Percentiles rank a stretch among this genome's conserved stretches.
phyloP scores from a whole-genome alignment of 768 basidiomycete genomes.

The Russula olivacea region DNA sequence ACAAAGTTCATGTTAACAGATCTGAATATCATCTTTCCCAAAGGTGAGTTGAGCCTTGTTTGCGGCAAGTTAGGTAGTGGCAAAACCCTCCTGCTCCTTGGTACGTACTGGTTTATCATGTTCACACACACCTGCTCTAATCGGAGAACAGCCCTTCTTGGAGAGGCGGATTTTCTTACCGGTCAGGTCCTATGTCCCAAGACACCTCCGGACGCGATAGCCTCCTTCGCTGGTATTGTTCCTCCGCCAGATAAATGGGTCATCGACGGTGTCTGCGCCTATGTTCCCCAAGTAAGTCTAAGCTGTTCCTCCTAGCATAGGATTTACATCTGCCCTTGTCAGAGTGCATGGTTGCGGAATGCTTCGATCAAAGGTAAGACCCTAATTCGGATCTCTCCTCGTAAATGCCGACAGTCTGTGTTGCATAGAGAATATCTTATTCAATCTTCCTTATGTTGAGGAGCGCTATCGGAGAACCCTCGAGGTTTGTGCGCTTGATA shows the following conservation, averaged over 20 bases:
- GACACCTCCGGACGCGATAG: constrained; percentile 75
- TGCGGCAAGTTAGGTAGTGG: constrained; percentile 89
- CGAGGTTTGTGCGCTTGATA: constrained; percentile 66
- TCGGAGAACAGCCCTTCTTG: constrained; percentile 56
- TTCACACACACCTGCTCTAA: constrained; percentile 14
- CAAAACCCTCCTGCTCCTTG: constrained; percentile 77
- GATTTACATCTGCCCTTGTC: constrained; percentile 4
- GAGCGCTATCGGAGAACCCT: constrained; percentile 73
- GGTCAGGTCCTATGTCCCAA: constrained; percentile 81
- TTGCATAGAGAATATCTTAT: constrained; percentile 61
- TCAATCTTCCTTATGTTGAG: constrained; percentile 67
- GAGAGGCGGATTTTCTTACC: constrained; percentile 78
- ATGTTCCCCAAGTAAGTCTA: constrained; percentile 65
- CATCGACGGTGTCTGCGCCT: constrained; percentile 72
- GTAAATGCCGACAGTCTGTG: constrained; percentile 5
- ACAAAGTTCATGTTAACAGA: constrained; percentile 79
- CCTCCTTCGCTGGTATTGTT: constrained; percentile 44
- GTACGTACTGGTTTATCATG: constrained; percentile 31
- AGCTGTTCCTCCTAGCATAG: constrained; percentile 18
- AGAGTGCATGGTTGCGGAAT: constrained; percentile 64
- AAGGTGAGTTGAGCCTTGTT: constrained; percentile 71
- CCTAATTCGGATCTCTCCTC: background rate
- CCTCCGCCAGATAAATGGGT: constrained; percentile 63
- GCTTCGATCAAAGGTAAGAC: constrained; percentile 53
- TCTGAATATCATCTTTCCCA: constrained; percentile 69